Percentiles rank a stretch among this genome's conserved stretches.
phyloP scores from a whole-genome alignment of 2,329 filamentous ascomycete species.

The Trichophyton mentagrophytes region DNA sequence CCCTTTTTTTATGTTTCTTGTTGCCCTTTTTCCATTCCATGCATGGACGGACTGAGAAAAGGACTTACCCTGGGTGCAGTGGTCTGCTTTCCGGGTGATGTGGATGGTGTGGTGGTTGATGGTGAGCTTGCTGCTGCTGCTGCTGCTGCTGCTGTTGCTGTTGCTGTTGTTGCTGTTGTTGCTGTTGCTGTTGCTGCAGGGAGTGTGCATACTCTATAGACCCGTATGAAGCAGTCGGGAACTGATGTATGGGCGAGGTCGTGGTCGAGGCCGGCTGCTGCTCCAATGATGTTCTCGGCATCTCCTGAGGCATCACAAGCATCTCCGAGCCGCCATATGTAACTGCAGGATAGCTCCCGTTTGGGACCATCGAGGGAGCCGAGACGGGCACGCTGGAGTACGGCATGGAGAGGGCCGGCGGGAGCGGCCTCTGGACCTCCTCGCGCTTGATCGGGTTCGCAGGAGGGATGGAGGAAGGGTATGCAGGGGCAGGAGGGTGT shows the following conservation, averaged over 20 bases:
- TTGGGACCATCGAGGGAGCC: slow-evolving; percentile 56
- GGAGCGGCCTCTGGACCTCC: slow-evolving; percentile 26
- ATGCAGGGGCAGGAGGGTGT: slow-evolving; percentile 50
- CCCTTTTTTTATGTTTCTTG: background rate
- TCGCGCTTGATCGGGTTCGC: slow-evolving; percentile 47
- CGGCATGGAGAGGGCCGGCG: slow-evolving; percentile 54
- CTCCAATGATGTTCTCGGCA: slow-evolving; percentile 61
- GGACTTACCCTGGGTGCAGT: slow-evolving; percentile 72
- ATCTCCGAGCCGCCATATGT: slow-evolving; percentile 51
- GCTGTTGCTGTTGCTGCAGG: slow-evolving; percentile 24
- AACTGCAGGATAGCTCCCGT: slow-evolving; percentile 53
- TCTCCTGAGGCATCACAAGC: slow-evolving; percentile 62
- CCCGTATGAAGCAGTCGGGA: slow-evolving; percentile 62
- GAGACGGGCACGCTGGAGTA: slow-evolving; percentile 62
- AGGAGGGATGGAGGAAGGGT: slow-evolving; percentile 46
- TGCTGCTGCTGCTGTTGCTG: slow-evolving; percentile 31
- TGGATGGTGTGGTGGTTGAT: slow-evolving; percentile 23
- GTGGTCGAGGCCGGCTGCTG: slow-evolving; percentile 56
- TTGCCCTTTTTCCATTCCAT: background rate
- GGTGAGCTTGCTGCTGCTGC: slow-evolving; percentile 34
- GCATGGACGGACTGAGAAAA: background rate
- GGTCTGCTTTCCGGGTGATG: slow-evolving; percentile 45
- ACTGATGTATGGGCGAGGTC: slow-evolving; percentile 52
- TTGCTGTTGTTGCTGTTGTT: too few species aligned
- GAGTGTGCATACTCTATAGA: slow-evolving; percentile 61